Conservation (phyloP, 2,329 filamentous ascomycete species). For the Xylariaceae sp. region DNA sequence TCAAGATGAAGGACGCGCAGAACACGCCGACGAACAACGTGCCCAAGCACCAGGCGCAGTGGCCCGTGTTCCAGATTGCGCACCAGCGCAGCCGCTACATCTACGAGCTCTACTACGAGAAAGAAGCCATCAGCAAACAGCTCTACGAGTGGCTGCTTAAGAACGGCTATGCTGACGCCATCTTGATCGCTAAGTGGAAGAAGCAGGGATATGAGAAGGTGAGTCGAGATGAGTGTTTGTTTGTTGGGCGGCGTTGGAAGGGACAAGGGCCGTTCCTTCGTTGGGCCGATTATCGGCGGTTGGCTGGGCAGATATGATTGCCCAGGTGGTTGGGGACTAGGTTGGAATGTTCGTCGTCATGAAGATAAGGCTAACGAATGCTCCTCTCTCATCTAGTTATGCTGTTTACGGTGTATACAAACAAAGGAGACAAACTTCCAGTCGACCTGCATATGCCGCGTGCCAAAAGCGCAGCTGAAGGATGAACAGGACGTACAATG, state of each 20-base stretch:
- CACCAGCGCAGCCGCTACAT: slow-evolving; percentile 91
- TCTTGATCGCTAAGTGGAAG: slow-evolving; percentile 99
- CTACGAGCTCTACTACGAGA: slow-evolving; percentile 96
- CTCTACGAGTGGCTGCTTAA: slow-evolving; percentile 96
- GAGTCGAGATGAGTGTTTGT: slow-evolving; percentile 25
- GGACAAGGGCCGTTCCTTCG: no score
- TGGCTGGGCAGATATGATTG: not conserved
- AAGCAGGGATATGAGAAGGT: slow-evolving; percentile 99
- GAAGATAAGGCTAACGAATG: not conserved
- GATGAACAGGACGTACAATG: slow-evolving; percentile 88
- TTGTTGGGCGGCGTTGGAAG: not conserved
- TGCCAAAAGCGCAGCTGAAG: slow-evolving; percentile 83
- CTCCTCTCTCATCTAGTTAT: slow-evolving; percentile 54
- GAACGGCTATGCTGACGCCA: slow-evolving; percentile 91
- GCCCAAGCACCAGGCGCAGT: slow-evolving; percentile 81
- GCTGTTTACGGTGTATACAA: slow-evolving; percentile 92
- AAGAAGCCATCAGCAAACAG: slow-evolving; percentile 86
- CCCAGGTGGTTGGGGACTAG: not conserved
- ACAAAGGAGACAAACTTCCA: slow-evolving; percentile 99
- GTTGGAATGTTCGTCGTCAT: not conserved
- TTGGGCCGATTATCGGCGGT: no score
- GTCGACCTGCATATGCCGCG: slow-evolving; percentile 92
- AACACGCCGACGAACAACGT: slow-evolving; percentile 78
- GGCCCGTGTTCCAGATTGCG: slow-evolving; percentile 96
- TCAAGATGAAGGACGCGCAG: slow-evolving; percentile 94